Base-by-base conservation (phyloP, 169 alveolate species). In the Amoebophrya sp. region DNA sequence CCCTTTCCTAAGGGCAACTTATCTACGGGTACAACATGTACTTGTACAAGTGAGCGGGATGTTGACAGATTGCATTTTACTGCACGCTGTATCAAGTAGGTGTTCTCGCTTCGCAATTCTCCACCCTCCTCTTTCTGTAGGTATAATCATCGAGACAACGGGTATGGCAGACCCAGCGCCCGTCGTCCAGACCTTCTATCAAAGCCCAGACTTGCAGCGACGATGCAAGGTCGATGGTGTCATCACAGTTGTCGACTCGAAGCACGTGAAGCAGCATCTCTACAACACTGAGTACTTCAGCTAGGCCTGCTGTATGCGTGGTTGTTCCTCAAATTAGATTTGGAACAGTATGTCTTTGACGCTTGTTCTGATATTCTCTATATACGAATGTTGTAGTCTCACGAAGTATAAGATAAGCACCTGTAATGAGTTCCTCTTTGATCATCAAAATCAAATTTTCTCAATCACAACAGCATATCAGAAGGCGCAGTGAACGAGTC, bases 141-240 rank as follows among this genome's bases (percentile, higher is more conserved):
- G 78, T 41, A 91, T 90, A 76, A 55, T 89, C 92, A 92, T 92
- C 39, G 94, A 92, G 90, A 92, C 94, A 54, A 92, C 94, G 1
- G 94, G 94, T 23, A 36, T 92, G 91, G 94, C 94, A 0, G 94
- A 92, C 41, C 94, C 94, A 23, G 94, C 91, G 0, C 94, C 94
- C 0, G 94, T 92, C 33, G 94, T 92, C 10, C 94, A 92, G 90
- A 92, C 94, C 0, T 92, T 92, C 38, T 92, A 89, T 18, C 92
- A 89, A 36, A 92, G 90, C 41, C 91, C 89, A 0, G 94, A 92
- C 36, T 40, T 92, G 92, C 89, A 89, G 38, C 23, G 65, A 89
- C 39, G 24, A 26, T 92, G 90, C 41, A 41, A 34, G 0, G 65
- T 92, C 54, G 94, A 92, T 29, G 92, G 94, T 33, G 90, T 92